Evolutionary conservation across 2,329 filamentous ascomycete genomes (phyloP).

Genomic region (Talaromyces sp.): DNA sequence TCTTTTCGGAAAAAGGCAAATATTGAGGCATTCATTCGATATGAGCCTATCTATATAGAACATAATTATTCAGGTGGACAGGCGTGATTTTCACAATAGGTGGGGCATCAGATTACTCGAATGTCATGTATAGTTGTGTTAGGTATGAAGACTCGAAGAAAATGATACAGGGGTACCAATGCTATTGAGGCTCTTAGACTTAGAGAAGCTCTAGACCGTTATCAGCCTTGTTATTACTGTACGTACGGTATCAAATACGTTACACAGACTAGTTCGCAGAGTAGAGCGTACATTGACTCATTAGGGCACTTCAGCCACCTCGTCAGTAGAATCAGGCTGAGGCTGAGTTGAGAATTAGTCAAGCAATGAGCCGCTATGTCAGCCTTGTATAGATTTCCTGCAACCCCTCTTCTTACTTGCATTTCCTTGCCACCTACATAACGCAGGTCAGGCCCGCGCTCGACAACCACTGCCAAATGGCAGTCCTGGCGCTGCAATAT

Average conservation of each 20-base stretch:
- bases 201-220: neutral
- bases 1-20: neutral
- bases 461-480: neutral
- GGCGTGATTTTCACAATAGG: neutral
- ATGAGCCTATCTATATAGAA: neutral
- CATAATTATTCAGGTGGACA: neutral
- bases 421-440: neutral
- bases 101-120: neutral
- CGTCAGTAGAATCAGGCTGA: neutral
- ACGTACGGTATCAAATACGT: neutral
- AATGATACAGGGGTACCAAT: neutral
- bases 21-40: neutral
- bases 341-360: slow-evolving; percentile 1
- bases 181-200: neutral
- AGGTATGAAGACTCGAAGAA: neutral
- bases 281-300: neutral
- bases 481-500: neutral
- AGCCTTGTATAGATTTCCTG: neutral
- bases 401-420: neutral
- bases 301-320: neutral
- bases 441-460: neutral
- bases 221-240: neutral
- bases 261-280: neutral
- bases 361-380: neutral
- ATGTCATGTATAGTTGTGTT: neutral